Evolutionary conservation across 352 stramenopile species (phyloP), one percentile per base, ranked within the genome.

Genomic region (Saprolegnia diclina): DNA sequence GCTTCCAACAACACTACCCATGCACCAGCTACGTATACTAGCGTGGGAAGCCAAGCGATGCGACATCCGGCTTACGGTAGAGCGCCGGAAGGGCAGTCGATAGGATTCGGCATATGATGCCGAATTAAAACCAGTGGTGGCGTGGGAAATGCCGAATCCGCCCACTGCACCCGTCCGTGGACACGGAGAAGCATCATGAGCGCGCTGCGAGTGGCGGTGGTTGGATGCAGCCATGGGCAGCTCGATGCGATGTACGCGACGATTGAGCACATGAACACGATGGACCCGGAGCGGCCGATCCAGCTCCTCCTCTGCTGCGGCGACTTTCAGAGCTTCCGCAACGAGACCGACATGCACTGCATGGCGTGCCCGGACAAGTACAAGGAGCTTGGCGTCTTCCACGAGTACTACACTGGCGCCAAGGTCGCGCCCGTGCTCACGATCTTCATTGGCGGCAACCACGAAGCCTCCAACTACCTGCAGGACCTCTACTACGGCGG

Each of bases 241-340:
- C 85, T 99, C 37, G 96, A 99, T 73, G 85, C 90, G 44, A 99
- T 99, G 74, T 99, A 99, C 77, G 87, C 90, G 37, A 96, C 91
- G 5, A 79, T 99, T 50, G 72, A 86, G 61, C 85, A 90, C 61
- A 87, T 98, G 70, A 93, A 99, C 73, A 73, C 90, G 71, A 82
- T 92, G 74, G 84, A 94, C 40, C 72, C 78, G 18, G 66, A 72
- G 13, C 82, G 84, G 14, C 81, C 84, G 10, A 87, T 99, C 24
- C 90, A 99, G 72, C 73, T 99, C 40, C 75, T 99, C 57, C 74
- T 99, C 21, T 98, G 94, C 75, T 99, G 97, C 74, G 97, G 98
- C 37, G 97, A 99, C 83, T 99, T 99, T 74, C 93, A 99, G 75
- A 97, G 95, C 56, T 85, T 99, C 73, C 90, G 98, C 56, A 98